These are phyloP conservation scores for Exidia glandulosa DNA, from an alignment of 768 basidiomycete species.

Conservation along the genomic window DNA sequence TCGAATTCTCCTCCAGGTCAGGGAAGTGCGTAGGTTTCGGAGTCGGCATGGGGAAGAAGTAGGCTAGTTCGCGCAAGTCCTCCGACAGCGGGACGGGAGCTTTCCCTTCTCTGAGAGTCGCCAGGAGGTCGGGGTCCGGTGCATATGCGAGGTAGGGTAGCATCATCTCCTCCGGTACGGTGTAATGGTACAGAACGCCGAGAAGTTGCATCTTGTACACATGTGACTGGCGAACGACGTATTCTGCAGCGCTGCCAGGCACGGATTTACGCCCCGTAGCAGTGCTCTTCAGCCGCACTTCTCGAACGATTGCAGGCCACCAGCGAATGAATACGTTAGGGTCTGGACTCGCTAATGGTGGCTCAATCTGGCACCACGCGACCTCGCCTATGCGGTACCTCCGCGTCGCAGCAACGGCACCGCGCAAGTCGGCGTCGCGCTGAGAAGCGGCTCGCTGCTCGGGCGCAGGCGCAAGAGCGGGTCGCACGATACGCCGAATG, in stretches of 20 bases:
- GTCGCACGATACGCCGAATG: slow-evolving; percentile 6
- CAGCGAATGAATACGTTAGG: slow-evolving; percentile 40
- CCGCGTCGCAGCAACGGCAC: slow-evolving; percentile 39
- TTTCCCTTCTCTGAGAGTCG: slow-evolving; percentile 22
- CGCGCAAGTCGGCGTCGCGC: slow-evolving; percentile 53
- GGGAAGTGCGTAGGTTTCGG: background rate
- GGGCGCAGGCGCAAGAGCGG: slow-evolving; percentile 19
- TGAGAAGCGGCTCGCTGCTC: slow-evolving; percentile 47
- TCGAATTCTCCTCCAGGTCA: background rate
- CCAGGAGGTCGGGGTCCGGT: slow-evolving; percentile 41
- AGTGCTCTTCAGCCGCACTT: slow-evolving; percentile 36
- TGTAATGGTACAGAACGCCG: slow-evolving; percentile 37
- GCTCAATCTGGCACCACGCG: slow-evolving; percentile 52
- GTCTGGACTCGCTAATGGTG: slow-evolving; percentile 33
- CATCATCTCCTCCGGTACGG: slow-evolving; percentile 44
- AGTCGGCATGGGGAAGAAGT: slow-evolving; percentile 3
- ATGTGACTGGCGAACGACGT: slow-evolving; percentile 43
- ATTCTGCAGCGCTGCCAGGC: slow-evolving; percentile 13
- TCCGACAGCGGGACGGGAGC: background rate
- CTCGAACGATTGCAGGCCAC: slow-evolving; percentile 67
- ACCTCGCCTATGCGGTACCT: slow-evolving; percentile 62
- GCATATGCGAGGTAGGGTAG: slow-evolving; percentile 68
- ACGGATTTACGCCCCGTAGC: slow-evolving; percentile 10
- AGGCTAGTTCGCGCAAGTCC: background rate
- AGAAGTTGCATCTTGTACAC: slow-evolving; percentile 61